Percentiles rank a stretch among this genome's conserved stretches.
Conservation (phyloP, 768 basidiomycete species). For the Leccinum subgranulosum region DNA sequence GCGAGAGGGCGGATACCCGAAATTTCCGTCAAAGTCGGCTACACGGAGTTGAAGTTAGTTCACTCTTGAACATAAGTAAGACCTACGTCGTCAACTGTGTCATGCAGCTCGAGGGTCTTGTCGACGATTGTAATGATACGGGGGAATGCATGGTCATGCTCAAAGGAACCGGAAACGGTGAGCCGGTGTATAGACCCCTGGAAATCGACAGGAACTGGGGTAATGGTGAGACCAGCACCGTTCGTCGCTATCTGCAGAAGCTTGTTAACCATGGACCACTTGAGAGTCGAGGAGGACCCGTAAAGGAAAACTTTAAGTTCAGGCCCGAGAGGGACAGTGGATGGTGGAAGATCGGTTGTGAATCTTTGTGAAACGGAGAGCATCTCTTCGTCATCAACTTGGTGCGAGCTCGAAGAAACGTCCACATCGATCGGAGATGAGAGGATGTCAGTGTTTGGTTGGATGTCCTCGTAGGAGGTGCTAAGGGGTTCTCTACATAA, state of each 20-base stretch:
- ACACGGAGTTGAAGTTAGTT: slow-evolving; percentile 29
- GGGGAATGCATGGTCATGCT: slow-evolving; percentile 26
- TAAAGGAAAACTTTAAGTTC: slow-evolving; percentile 67
- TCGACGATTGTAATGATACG: slow-evolving; percentile 39
- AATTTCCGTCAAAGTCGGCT: slow-evolving; percentile 41
- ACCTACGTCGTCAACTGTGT: slow-evolving; percentile 28
- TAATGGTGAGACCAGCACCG: slow-evolving; percentile 32
- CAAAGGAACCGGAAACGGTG: slow-evolving; percentile 24
- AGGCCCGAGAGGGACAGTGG: slow-evolving; percentile 23
- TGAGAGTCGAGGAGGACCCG: slow-evolving; percentile 54
- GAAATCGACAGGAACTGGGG: slow-evolving; percentile 18
- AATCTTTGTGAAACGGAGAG: slow-evolving; percentile 18
- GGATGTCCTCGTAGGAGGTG: slow-evolving; percentile 54
- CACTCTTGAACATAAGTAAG: slow-evolving; percentile 11
- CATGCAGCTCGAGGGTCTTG: slow-evolving; percentile 25
- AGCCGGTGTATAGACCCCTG: slow-evolving; percentile 25
- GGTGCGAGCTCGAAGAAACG: slow-evolving; percentile 11
- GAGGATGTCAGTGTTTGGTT: slow-evolving; percentile 36
- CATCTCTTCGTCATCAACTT: slow-evolving; percentile 33
- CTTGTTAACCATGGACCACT: slow-evolving; percentile 59
- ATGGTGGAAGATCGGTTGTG: slow-evolving; percentile 33
- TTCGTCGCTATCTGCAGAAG: slow-evolving; percentile 54
- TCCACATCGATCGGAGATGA: slow-evolving; percentile 20
- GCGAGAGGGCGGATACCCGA: slow-evolving; percentile 57
- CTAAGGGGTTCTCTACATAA: slow-evolving; percentile 57